Conservation (phyloP, 768 basidiomycete genomes). For the Collybia sp. region DNA sequence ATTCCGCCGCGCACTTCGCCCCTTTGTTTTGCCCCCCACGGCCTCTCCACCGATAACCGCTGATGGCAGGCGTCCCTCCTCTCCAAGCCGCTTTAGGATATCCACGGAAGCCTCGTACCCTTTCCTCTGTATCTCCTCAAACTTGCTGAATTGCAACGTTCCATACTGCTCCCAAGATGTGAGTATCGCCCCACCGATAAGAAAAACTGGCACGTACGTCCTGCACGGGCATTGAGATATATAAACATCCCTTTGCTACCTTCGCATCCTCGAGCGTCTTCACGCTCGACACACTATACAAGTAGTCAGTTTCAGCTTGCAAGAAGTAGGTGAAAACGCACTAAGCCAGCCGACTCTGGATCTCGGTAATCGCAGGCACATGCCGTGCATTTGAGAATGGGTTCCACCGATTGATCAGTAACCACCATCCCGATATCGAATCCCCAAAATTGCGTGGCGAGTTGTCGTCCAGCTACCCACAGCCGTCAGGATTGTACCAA, state of each 20-base stretch:
- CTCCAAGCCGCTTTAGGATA: slow-evolving; percentile 72
- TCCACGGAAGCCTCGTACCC: slow-evolving; percentile 74
- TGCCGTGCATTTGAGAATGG: slow-evolving; percentile 76
- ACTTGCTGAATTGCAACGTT: slow-evolving; percentile 86
- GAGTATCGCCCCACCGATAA: not conserved
- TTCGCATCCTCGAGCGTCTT: slow-evolving; percentile 97
- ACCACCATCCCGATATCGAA: slow-evolving; percentile 94
- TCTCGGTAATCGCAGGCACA: slow-evolving; percentile 88
- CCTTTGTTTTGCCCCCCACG: slow-evolving; percentile 54
- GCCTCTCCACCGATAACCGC: slow-evolving; percentile 57
- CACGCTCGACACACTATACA: slow-evolving; percentile 84
- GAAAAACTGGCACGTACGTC: slow-evolving; percentile 42
- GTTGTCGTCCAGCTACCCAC: slow-evolving; percentile 80
- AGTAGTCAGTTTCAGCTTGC: not conserved
- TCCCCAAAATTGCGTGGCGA: slow-evolving; percentile 94
- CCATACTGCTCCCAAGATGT: slow-evolving; percentile 55
- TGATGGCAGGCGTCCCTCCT: slow-evolving; percentile 81
- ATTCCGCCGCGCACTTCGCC: slow-evolving; percentile 73
- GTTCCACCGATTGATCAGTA: slow-evolving; percentile 89
- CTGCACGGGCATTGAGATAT: slow-evolving; percentile 94
- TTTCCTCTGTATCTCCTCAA: slow-evolving; percentile 80
- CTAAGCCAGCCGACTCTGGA: slow-evolving; percentile 94
- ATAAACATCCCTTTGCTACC: slow-evolving; percentile 79
- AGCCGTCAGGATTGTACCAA: not conserved
- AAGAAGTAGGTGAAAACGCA: slow-evolving; percentile 35